Percentiles rank a stretch among this genome's conserved stretches.
These are phyloP conservation scores for Pleurotus platypus DNA, from an alignment of 768 basidiomycete genomes.

Conservation along the genomic window DNA sequence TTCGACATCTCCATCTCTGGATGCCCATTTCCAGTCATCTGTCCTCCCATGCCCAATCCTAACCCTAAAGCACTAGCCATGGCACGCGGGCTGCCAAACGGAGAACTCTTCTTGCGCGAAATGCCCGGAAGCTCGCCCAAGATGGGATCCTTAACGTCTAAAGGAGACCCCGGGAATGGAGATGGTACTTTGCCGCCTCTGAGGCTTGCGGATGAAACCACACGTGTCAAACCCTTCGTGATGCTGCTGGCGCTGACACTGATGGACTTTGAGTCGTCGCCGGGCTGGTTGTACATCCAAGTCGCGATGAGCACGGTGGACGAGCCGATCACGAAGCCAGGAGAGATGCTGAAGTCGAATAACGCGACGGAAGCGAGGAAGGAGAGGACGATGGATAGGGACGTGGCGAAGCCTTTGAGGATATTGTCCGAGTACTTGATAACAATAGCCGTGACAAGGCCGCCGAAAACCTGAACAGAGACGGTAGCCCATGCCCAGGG, in stretches of 20 bases:
- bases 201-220: not conserved
- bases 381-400: constrained; percentile 88
- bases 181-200: constrained; percentile 19
- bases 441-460: constrained; percentile 89
- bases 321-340: constrained; percentile 82
- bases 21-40: constrained; percentile 16
- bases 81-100: constrained; percentile 47
- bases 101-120: constrained; percentile 35
- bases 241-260: constrained; percentile 21
- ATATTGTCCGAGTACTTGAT: constrained; percentile 98
- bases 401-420: constrained; percentile 96
- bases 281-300: constrained; percentile 90
- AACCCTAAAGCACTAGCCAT: constrained; percentile 49
- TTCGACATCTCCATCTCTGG: constrained; percentile 2
- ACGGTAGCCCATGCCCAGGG: constrained; percentile 97
- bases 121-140: constrained; percentile 48
- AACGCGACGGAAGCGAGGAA: constrained; percentile 91
- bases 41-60: constrained; percentile 23
- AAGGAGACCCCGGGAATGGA: constrained; percentile 43
- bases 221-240: constrained; percentile 16
- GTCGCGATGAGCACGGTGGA: constrained; percentile 85
- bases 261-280: constrained; percentile 24
- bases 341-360: constrained; percentile 88
- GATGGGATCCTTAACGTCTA: constrained; percentile 51
- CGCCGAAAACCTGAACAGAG: constrained; percentile 84